A percentile compares a stretch with the other conserved stretches of the same genome.
Conservation (phyloP, 257 asterid genomes). For the Nicotiana knightiana region DNA sequence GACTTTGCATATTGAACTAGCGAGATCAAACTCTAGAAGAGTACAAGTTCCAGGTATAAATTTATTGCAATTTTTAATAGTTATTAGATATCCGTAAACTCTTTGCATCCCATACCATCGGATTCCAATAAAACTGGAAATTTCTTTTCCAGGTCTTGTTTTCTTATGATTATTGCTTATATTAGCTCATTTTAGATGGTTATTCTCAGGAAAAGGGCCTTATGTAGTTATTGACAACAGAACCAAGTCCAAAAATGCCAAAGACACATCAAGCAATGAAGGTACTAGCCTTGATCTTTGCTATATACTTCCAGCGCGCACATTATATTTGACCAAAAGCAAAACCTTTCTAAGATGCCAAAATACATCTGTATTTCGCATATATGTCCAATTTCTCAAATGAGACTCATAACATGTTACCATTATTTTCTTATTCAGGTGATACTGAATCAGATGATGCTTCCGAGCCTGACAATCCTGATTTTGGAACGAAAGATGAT, state of each 20-base stretch:
- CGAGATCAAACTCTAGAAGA: constrained; percentile 94
- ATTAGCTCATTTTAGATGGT: constrained; percentile 5
- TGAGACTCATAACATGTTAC: not conserved
- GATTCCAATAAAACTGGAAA: not conserved
- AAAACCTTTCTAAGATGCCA: not conserved
- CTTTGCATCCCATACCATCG: not conserved
- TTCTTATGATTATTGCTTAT: constrained; percentile 12
- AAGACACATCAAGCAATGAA: constrained; percentile 69
- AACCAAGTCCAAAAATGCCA: constrained; percentile 38
- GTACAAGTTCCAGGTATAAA: constrained; percentile 63
- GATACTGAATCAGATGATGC: constrained; percentile 63
- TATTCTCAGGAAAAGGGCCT: constrained; percentile 77
- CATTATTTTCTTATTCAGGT: constrained; percentile 32
- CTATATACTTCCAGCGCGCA: not conserved
- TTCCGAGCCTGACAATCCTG: constrained; percentile 29
- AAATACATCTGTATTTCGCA: not conserved
- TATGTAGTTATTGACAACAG: constrained; percentile 89
- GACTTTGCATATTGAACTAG: constrained; percentile 86
- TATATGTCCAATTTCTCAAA: not conserved
- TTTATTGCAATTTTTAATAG: not conserved
- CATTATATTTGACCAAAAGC: too few relatives aligned
- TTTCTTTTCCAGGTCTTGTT: not conserved
- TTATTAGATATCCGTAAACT: not conserved
- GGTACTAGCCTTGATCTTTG: constrained; percentile 31
- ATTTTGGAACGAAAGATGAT: constrained; percentile 41